Base-by-base conservation (phyloP, 2,329 filamentous ascomycete species). In the Davidsoniella eucalypti region DNA sequence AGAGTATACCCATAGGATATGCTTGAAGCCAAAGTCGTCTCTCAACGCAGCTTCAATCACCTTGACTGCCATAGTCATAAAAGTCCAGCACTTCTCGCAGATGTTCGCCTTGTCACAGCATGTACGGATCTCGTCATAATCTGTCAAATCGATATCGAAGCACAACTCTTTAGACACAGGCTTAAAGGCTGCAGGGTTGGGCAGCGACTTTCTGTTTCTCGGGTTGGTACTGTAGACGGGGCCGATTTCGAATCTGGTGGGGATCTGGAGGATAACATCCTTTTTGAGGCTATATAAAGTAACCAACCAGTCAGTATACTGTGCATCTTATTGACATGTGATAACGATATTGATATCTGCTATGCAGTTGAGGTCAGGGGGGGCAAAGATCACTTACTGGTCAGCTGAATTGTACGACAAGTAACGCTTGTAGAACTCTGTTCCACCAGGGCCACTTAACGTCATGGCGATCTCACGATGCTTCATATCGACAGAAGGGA, bases 101-200 rank as follows among this genome's bases (percentile, higher is more conserved):
- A 98, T 96, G 58, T 85, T 93, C 7, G 90, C 87, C 62, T 90
- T 88, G 59, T 82, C 80, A 63, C 92, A 98, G 67, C 92, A 98
- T 25, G 88, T 95, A 57, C 92, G 81, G 56, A 98, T 85, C 56
- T 94, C 87, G 63, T 98, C 92, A 66, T 98, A 98, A 67, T 96
- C 92, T 50, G 92, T 96, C 76, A 98, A 76, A 75, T 98, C 92
- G 59, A 98, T 96, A 82, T 98, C 92, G 65, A 98, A 96, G 58
- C 94, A 94, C 38, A 98, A 70, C 64, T 98, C 92, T 64, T 98
- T 98, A 51, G 84, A 76, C 29, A 95, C 65, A 0, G 92, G 90
- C 55, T 82, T 83, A 68, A 98, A 95, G 7, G 85, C 78, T 44
- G 78, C 78, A 36, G 81, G 76, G 64, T 87, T 90, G 49, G 82